Base-by-base conservation (phyloP, 257 asterid species). In the Sherardia arvensis region DNA sequence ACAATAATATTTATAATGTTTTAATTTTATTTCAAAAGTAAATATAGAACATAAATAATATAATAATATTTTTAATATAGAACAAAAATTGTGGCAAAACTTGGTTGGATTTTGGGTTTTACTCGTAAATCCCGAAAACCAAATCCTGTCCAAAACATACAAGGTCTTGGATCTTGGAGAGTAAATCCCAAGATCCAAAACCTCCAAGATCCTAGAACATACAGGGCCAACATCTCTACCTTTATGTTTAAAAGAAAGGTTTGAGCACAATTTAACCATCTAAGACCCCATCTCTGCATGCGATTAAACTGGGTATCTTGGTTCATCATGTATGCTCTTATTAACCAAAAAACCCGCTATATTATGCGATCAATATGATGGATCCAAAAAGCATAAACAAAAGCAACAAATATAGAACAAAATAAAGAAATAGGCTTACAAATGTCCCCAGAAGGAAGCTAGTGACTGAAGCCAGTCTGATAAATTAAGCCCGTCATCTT, bases 391-490 rank as follows among this genome's bases (percentile, higher is more conserved):
- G 20, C 45, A 38, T 11, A 33, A 27, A 80, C 67, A 43, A 69
- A 33, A 27, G 78, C 67, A 43, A 69, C 23, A 49, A 18, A 53
- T 7, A 8, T 68, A 66, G 59, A 28, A 74, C n/a, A 74, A 57
- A 34, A 33, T 22, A 27, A 80, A 71, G 68, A 76, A 72, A 51
- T 79, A 73, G 49, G 60, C 99, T 73, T 90, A 93, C 99, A 93
- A 77, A 86, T 93, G 99, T 77, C 99, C 99, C 99, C 99, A 93
- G 76, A 93, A 93, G 66, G 97, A 90, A 72, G 99, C 99, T 77
- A 93, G 86, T 62, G 99, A 93, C 53, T 93, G 99, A 73, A 93
- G 99, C 99, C 99, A 93, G 64, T 93, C 99, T 0, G 96, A 93
- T 80, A 93, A 76, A 80, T 93, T 93, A 77, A 93, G 97, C 33